phyloP scores from a whole-genome alignment of 768 basidiomycete species.

The Leccinum imitatum region DNA sequence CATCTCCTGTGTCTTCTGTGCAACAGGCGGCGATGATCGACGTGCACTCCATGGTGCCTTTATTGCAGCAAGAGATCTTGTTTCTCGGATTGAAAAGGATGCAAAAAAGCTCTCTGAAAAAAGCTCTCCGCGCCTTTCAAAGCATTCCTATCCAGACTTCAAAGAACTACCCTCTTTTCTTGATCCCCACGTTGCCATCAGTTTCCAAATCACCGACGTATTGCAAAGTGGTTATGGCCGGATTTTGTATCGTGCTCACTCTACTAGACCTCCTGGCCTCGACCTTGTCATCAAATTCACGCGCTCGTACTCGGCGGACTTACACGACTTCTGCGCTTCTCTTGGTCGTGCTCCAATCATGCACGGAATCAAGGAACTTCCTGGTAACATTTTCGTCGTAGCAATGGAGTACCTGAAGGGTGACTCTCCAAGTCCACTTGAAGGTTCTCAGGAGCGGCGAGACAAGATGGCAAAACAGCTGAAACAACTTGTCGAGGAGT shows the following conservation, averaged over 20 bases:
- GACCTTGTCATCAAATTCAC: neutral
- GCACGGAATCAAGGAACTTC: neutral
- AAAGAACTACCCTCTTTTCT: neutral
- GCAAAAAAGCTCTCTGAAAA: neutral
- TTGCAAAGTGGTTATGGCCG: too few relatives aligned
- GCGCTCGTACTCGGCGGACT: neutral
- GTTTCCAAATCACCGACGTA: neutral
- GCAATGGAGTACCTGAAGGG: neutral
- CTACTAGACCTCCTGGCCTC: neutral
- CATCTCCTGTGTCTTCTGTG: neutral
- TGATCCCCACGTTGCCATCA: neutral
- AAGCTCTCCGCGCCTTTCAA: neutral
- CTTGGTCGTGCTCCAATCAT: neutral
- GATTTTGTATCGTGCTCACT: too few relatives aligned
- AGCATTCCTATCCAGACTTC: neutral
- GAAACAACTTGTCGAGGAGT: neutral
- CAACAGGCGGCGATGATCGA: neutral
- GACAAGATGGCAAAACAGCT: neutral
- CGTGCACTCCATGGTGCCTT: neutral
- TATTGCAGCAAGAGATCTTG: neutral
- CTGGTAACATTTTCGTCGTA: neutral
- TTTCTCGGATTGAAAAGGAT: neutral
- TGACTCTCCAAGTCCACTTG: neutral
- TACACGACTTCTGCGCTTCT: neutral
- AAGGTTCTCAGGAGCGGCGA: neutral